Conservation (phyloP, 2,329 filamentous ascomycete species). For the Venturia oleaginea region DNA sequence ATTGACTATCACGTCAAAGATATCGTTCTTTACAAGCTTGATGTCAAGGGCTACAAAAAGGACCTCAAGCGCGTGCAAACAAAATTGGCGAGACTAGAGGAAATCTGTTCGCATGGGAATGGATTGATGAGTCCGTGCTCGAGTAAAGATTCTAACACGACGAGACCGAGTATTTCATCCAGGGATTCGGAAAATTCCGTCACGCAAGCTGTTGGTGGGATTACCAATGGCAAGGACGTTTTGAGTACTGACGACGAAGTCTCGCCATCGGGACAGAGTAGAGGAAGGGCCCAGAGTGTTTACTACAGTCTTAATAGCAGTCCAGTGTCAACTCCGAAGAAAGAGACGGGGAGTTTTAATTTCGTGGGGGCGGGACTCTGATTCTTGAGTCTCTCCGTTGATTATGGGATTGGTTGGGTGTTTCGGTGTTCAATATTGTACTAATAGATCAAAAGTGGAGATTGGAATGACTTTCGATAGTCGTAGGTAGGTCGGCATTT, state of each 20-base stretch:
- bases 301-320: neutral
- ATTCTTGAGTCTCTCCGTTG: neutral
- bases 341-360: neutral
- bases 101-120: neutral
- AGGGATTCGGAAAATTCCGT: neutral
- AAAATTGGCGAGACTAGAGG: neutral
- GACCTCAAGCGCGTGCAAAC: constrained; percentile 19
- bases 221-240: neutral
- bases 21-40: constrained; percentile 41
- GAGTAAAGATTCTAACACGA: neutral
- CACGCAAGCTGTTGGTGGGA: neutral
- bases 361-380: neutral
- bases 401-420: neutral
- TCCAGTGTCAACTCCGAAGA: neutral
- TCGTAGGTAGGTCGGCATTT: neutral
- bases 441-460: neutral
- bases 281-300: neutral
- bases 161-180: neutral
- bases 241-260: neutral
- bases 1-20: constrained; percentile 37
- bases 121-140: neutral
- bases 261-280: neutral
- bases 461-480: neutral
- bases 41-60: constrained; percentile 38
- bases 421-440: neutral